A percentile compares a stretch with the other conserved stretches of the same genome.
These are phyloP conservation scores for Alternaria panax DNA, from an alignment of 2,329 filamentous ascomycete genomes.

Conservation along the genomic window DNA sequence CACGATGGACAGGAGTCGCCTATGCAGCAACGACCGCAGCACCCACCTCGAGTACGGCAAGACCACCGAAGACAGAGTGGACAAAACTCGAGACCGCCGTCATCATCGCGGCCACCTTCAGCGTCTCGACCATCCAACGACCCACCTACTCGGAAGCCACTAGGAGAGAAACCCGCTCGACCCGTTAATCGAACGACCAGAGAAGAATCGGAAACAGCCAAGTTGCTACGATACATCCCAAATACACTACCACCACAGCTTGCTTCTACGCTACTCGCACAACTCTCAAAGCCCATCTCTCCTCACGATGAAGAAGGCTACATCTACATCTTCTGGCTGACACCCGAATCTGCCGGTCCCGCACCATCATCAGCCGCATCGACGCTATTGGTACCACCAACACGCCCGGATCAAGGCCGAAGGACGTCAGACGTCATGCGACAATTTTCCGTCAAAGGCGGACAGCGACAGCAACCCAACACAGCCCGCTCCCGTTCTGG, in stretches of 20 bases:
- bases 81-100: constrained; percentile 3
- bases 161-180: constrained; percentile 32
- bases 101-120: constrained; percentile 10
- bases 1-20: constrained; percentile 16
- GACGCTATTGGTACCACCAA: constrained; percentile 63
- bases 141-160: constrained; percentile 33
- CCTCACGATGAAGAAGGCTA: constrained; percentile 79
- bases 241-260: constrained; percentile 70
- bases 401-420: constrained; percentile 32
- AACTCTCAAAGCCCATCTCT: constrained; percentile 79
- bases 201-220: constrained; percentile 45
- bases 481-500: constrained; percentile 3
- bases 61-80: constrained; percentile 10
- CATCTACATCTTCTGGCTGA: constrained; percentile 99
- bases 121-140: constrained; percentile 18
- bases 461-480: constrained; percentile 3
- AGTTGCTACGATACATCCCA: constrained; percentile 73
- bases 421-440: constrained; percentile 45
- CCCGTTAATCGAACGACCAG: constrained; percentile 31
- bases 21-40: constrained; percentile 25
- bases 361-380: constrained; percentile 58
- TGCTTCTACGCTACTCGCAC: constrained; percentile 73
- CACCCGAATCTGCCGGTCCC: constrained; percentile 65
- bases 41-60: constrained; percentile 12
- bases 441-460: constrained; percentile 40